Evolutionary conservation across 495 filamentous ascomycete species (phyloP), one percentile per base, ranked within the genome.

Genomic region (Staphylotrichum longicolle): DNA sequence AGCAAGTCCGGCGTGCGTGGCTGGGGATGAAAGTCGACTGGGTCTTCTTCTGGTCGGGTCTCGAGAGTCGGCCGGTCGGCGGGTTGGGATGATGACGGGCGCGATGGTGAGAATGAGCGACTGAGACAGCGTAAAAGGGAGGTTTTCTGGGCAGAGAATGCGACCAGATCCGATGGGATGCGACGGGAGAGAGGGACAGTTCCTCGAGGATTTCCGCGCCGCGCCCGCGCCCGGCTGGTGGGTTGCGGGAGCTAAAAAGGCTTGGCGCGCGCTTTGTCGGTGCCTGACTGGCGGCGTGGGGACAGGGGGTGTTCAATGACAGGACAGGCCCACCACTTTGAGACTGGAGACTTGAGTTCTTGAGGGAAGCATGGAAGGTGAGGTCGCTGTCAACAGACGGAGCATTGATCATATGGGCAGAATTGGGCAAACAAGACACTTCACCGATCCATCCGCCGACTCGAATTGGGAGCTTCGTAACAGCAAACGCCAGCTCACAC

Each of bases 251-350:
- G 44, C 59, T 55, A 49, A 55, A 32, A 33, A 32, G 9, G 59
- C 59, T 61, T 61, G 59, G 59, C 51, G 32, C n/a, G 35, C 51
- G 42, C 51, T 54, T 54, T 60, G 12, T 60, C 48, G 58, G 49
- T 60, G 57, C 57, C 57, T 59, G 57, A 44, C 33, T 50, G 47
- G 30, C 40, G n/a, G 11, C n/a, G 58, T 49, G 42, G 51, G 59
- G 20, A 33, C 35, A 39, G 34, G 51, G 50, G 37, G 37, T 32
- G 3, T 3, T 32, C 15, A 15, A 0, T 7, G 12, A 34, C 37
- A 30, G 15, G 32, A 20, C 5, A 34, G 11, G 20, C 1, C 15
- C 32, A 42, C 39, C 10, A 20, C 11, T 10, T 5, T 39, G 6
- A 39, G 37, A 39, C 37, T 39, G 6, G 37, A 39, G 37, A 39